phyloP scores from a whole-genome alignment of 306 rosid species.

The Acacia confusa region DNA sequence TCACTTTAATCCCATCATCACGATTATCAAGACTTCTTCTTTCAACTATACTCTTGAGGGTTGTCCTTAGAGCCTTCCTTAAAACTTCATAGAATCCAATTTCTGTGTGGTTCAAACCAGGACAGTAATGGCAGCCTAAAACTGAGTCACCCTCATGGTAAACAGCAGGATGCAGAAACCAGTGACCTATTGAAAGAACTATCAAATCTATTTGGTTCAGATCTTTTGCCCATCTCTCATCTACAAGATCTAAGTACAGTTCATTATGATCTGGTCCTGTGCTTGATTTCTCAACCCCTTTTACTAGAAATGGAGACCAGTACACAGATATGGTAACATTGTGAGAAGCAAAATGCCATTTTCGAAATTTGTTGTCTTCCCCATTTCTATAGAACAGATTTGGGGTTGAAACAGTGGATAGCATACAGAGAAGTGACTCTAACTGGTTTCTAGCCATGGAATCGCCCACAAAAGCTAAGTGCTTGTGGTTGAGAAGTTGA shows the following conservation, averaged over 20 bases:
- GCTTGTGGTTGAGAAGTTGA: slow-evolving; percentile 54
- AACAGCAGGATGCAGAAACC: slow-evolving; percentile 93
- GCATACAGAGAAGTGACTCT: slow-evolving; percentile 89
- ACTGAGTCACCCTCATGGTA: slow-evolving; percentile 59
- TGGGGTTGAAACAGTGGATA: slow-evolving; percentile 60
- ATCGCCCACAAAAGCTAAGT: slow-evolving; percentile 86
- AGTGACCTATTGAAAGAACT: slow-evolving; percentile 80
- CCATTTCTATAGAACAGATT: slow-evolving; percentile 53
- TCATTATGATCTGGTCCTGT: slow-evolving; percentile 49
- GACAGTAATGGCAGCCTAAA: slow-evolving; percentile 85
- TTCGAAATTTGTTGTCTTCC: slow-evolving; percentile 66
- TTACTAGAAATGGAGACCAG: slow-evolving; percentile 92
- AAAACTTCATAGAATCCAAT: slow-evolving; percentile 77
- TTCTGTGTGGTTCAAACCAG: slow-evolving; percentile 77
- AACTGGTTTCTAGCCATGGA: slow-evolving; percentile 96
- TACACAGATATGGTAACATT: slow-evolving; percentile 62
- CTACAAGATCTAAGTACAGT: slow-evolving; percentile 66
- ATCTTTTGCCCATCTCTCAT: slow-evolving; percentile 78
- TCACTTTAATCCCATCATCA: slow-evolving; percentile 41
- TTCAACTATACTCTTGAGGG: slow-evolving; percentile 52
- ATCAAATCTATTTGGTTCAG: slow-evolving; percentile 53
- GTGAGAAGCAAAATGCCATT: slow-evolving; percentile 67
- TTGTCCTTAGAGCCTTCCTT: slow-evolving; percentile 69
- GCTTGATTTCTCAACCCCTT: slow-evolving; percentile 69
- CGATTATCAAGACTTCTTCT: slow-evolving; percentile 26